Percentiles rank a stretch among this genome's conserved stretches.
phyloP scores from a whole-genome alignment of 1,284 basidiomycete genomes.

The Hemileia vastatrix region DNA sequence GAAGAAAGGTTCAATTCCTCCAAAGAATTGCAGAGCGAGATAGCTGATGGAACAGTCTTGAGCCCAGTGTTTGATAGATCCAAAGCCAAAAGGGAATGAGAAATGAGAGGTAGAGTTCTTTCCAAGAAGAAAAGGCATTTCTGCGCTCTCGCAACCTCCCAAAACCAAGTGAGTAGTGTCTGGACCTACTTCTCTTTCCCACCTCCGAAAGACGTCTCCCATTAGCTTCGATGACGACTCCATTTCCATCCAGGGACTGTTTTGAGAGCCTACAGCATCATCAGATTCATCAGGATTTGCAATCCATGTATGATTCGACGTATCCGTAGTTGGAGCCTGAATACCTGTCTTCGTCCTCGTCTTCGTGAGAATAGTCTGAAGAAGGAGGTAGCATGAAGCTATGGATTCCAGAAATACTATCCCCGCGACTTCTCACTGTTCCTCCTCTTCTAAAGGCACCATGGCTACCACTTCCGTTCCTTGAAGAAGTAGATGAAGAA shows the following conservation, averaged over 20 bases:
- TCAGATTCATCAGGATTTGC: not conserved
- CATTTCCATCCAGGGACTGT: slow-evolving; percentile 32
- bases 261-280: not conserved
- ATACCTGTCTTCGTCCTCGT: not conserved
- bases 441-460: not conserved
- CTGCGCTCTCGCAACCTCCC: too few species aligned
- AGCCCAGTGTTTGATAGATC: slow-evolving; percentile 60
- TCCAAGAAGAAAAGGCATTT: too few species aligned
- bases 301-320: not conserved
- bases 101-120: not conserved
- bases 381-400: slow-evolving; percentile 29
- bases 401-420: slow-evolving; percentile 23
- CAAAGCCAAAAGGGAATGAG: slow-evolving; percentile 22
- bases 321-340: not conserved
- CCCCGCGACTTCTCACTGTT: not conserved
- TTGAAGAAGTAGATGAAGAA: too few species aligned
- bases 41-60: slow-evolving; percentile 63
- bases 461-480: not conserved
- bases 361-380: slow-evolving; percentile 23
- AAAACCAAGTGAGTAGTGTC: slow-evolving; percentile 30
- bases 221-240: slow-evolving; percentile 26
- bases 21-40: slow-evolving; percentile 64
- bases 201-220: slow-evolving; percentile 26
- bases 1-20: slow-evolving; percentile 96
- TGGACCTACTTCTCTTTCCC: slow-evolving; percentile 26